These are phyloP conservation scores for Populus tomentosa DNA, from an alignment of 441 rosid genomes.

Conservation along the genomic window DNA sequence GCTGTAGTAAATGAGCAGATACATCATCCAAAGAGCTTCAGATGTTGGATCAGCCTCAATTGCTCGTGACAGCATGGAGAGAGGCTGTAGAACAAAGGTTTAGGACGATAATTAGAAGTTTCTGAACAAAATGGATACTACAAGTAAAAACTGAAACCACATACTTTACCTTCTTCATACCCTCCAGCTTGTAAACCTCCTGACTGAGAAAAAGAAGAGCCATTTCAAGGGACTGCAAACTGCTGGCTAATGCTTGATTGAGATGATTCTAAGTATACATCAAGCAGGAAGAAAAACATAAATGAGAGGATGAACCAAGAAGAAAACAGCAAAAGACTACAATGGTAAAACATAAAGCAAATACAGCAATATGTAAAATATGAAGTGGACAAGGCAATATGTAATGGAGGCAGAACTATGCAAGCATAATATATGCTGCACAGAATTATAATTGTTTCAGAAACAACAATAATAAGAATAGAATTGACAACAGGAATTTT, in stretches of 20 bases:
- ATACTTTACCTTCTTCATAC: constrained; percentile 61
- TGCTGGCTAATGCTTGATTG: constrained; percentile 49
- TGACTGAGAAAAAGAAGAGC: constrained; percentile 69
- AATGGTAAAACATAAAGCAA: background rate
- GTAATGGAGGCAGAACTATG: background rate
- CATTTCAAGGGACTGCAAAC: constrained; percentile 59
- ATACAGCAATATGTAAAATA: background rate
- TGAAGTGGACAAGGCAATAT: background rate
- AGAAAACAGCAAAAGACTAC: constrained; percentile 1
- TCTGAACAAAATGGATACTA: constrained; percentile 2
- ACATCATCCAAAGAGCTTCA: constrained; percentile 77
- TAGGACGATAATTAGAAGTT: constrained; percentile 15
- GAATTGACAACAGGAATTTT: background rate
- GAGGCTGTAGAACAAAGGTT: constrained; percentile 58
- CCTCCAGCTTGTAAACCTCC: constrained; percentile 57
- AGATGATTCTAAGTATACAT: constrained; percentile 51
- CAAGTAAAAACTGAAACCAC: constrained; percentile 11
- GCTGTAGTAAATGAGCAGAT: constrained; percentile 63
- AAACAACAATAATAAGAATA: background rate
- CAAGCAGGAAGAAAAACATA: constrained; percentile 29
- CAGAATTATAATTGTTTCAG: background rate
- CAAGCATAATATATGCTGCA: background rate
- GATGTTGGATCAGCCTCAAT: constrained; percentile 73
- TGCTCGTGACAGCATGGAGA: constrained; percentile 64
- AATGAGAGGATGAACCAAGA: constrained; percentile 15